Percentiles rank a stretch among this genome's conserved stretches.
Conservation (phyloP, 2,329 filamentous ascomycete species). For the Claviceps digitariae region DNA sequence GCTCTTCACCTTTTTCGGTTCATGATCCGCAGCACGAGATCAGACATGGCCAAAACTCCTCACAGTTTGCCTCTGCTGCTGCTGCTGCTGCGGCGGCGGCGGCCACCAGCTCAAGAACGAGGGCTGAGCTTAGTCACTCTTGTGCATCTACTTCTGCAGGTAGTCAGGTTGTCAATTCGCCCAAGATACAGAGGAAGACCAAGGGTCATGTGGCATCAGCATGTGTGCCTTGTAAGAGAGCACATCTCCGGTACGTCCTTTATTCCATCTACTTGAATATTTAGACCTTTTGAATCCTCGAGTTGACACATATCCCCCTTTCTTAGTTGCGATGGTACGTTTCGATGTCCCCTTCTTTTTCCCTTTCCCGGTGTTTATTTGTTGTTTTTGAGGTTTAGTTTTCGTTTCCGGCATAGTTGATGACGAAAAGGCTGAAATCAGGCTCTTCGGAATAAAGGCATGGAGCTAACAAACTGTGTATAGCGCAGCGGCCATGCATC, state of each 20-base stretch:
- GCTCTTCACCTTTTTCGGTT: slow-evolving; percentile 13
- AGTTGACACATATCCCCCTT: not conserved
- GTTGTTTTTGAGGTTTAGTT: not conserved
- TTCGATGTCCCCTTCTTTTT: not conserved
- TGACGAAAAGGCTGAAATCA: not conserved
- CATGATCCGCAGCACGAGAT: slow-evolving; percentile 8
- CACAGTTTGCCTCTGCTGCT: too few species aligned
- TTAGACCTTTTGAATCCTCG: not conserved
- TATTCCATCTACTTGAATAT: not conserved
- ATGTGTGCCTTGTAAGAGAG: slow-evolving; percentile 74
- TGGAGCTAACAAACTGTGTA: slow-evolving; percentile 20
- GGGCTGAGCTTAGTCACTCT: slow-evolving; percentile 11
- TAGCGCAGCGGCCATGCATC: slow-evolving; percentile 64
- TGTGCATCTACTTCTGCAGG: slow-evolving; percentile 28
- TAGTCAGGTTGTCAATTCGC: slow-evolving; percentile 34
- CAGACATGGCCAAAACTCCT: slow-evolving; percentile 4
- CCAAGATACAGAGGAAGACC: slow-evolving; percentile 51
- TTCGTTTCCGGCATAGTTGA: not conserved
- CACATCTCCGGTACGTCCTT: slow-evolving; percentile 53
- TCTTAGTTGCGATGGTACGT: slow-evolving; percentile 3
- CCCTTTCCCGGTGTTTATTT: not conserved
- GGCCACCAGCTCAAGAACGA: slow-evolving; percentile 6
- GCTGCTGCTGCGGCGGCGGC: slow-evolving; percentile 9
- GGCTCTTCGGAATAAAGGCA: not conserved
- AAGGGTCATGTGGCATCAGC: slow-evolving; percentile 76